Percentiles rank a stretch among this genome's conserved stretches.
These are phyloP conservation scores for Ceratobasidium sp. DNA, from an alignment of 1,284 basidiomycete species.

Conservation along the genomic window DNA sequence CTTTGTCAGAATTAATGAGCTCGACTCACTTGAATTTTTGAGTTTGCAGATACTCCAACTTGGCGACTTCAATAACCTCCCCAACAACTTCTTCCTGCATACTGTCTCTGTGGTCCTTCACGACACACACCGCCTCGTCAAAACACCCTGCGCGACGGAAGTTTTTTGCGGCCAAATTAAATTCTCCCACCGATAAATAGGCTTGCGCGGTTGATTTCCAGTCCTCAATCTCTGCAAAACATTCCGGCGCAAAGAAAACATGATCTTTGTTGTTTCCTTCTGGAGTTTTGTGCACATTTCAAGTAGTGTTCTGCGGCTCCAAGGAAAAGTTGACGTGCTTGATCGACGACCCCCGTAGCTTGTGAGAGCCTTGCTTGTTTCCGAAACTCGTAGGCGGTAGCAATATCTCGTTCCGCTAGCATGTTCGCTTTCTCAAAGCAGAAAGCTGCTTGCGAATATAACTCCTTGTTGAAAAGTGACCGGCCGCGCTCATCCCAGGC, in stretches of 20 bases:
- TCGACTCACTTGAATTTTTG: slow-evolving; percentile 54
- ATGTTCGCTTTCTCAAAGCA: slow-evolving; percentile 63
- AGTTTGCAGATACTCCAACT: slow-evolving; percentile 59
- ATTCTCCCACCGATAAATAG: too few relatives aligned
- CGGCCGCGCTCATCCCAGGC: slow-evolving; percentile 64
- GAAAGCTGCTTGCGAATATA: slow-evolving; percentile 65
- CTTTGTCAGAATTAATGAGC: not conserved
- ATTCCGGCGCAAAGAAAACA: slow-evolving; percentile 54
- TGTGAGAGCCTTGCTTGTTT: slow-evolving; percentile 50
- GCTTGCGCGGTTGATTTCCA: too few relatives aligned
- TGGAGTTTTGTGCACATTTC: slow-evolving; percentile 45
- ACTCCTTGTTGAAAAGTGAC: slow-evolving; percentile 58
- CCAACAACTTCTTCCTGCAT: slow-evolving; percentile 53
- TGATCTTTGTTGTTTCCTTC: not conserved
- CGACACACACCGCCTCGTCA: slow-evolving; percentile 59
- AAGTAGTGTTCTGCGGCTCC: slow-evolving; percentile 56
- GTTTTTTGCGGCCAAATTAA: slow-evolving; percentile 53
- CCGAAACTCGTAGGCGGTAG: slow-evolving; percentile 55
- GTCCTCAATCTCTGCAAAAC: slow-evolving; percentile 57
- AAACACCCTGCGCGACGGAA: slow-evolving; percentile 60
- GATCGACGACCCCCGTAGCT: slow-evolving; percentile 47
- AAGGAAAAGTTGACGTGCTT: slow-evolving; percentile 52
- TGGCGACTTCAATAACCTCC: too few relatives aligned
- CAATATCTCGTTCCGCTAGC: slow-evolving; percentile 55
- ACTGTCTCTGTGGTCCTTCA: slow-evolving; percentile 48